A percentile compares a stretch with the other conserved stretches of the same genome.
Conservation (phyloP, 2,329 filamentous ascomycete genomes). For the Aspergillus caelatus region DNA sequence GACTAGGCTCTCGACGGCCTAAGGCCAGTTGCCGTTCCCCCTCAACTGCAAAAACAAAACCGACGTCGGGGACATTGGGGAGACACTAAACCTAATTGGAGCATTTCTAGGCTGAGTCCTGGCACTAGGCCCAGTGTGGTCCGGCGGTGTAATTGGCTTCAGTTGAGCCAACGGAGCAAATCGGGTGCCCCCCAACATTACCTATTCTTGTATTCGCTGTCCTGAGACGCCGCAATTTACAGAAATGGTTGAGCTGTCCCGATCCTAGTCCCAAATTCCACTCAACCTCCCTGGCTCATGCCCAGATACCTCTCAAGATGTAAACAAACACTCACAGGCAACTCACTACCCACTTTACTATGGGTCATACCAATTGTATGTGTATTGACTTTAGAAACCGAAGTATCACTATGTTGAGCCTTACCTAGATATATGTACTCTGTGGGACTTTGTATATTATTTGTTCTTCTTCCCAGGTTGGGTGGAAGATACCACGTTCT, state of each 20-base stretch:
- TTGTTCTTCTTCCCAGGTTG: background rate
- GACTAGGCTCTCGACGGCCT: background rate
- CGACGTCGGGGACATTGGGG: conserved; percentile 9
- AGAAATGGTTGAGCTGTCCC: conserved; percentile 1
- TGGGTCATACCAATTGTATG: background rate
- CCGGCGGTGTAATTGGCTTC: conserved; percentile 19
- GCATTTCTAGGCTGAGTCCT: background rate
- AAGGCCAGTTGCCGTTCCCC: background rate
- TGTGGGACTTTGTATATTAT: background rate
- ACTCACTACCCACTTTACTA: background rate
- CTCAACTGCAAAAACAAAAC: background rate
- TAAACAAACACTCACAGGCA: background rate
- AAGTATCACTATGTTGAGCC: background rate
- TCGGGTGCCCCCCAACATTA: conserved; percentile 23
- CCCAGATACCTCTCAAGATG: background rate
- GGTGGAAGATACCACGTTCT: background rate
- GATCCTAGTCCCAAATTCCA: background rate
- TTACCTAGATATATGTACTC: too few species aligned
- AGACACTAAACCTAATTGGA: background rate
- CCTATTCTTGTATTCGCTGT: background rate
- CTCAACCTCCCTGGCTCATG: background rate
- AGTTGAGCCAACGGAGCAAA: conserved; percentile 26
- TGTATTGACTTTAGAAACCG: background rate
- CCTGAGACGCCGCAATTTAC: background rate
- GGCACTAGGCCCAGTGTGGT: conserved; percentile 15